Percentiles rank a stretch among this genome's conserved stretches.
Evolutionary conservation across 2,329 filamentous ascomycete species (phyloP).

Genomic region (Exophiala lecanii-corni): DNA sequence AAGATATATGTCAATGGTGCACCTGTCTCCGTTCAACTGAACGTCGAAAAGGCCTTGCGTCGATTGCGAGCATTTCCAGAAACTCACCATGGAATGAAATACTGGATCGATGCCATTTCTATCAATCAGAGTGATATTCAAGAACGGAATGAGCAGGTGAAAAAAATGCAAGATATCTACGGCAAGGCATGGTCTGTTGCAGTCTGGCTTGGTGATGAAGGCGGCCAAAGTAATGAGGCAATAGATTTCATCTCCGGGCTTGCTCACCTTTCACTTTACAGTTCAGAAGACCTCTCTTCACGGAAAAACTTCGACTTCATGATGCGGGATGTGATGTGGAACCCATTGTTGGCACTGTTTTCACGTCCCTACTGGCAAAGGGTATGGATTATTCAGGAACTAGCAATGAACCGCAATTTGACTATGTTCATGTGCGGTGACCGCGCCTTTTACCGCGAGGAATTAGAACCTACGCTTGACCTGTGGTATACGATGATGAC

Average conservation of each 20-base stretch:
- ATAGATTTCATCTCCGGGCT: background rate
- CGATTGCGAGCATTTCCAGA: background rate
- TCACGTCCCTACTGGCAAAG: background rate
- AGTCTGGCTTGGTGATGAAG: background rate
- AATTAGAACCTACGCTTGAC: no score
- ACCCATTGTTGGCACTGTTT: background rate
- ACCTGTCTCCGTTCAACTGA: background rate
- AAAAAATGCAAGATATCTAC: constrained; percentile 20
- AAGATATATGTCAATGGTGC: background rate
- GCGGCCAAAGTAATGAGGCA: background rate
- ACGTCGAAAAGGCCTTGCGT: background rate
- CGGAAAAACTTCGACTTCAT: background rate
- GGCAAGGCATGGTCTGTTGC: background rate
- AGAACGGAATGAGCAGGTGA: constrained; percentile 18
- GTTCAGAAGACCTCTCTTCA: background rate
- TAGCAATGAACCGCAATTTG: no score
- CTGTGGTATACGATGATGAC: no score
- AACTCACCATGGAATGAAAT: background rate
- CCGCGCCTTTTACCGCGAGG: no score
- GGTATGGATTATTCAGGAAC: background rate
- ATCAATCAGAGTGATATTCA: constrained; percentile 20
- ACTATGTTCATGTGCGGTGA: no score
- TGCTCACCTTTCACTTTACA: background rate
- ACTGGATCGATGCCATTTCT: constrained; percentile 17
- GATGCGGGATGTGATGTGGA: background rate